These are phyloP conservation scores for Diaporthe longicolla DNA, from an alignment of 2,329 filamentous ascomycete species.

Conservation along the genomic window DNA sequence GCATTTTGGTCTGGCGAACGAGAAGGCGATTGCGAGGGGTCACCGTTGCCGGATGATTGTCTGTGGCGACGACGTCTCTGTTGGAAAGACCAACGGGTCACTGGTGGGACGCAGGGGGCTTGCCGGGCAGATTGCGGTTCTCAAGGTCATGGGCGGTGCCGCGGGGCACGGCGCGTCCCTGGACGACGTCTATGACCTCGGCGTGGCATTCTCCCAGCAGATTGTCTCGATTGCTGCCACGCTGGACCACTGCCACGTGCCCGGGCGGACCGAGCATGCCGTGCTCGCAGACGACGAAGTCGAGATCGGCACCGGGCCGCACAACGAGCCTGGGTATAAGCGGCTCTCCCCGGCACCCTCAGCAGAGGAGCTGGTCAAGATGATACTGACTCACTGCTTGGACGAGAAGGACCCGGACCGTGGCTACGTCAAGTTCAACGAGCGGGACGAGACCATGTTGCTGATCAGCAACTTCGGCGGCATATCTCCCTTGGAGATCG, in stretches of 20 bases:
- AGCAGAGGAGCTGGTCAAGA: conserved; percentile 64
- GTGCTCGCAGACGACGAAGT: conserved; percentile 65
- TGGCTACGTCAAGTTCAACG: conserved; percentile 63
- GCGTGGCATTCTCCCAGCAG: conserved; percentile 63
- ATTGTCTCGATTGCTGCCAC: conserved; percentile 71
- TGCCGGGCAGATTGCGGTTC: conserved; percentile 71
- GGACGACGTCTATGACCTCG: conserved; percentile 65
- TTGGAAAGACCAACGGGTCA: conserved; percentile 67
- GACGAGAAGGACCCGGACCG: conserved; percentile 67
- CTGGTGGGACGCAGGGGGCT: conserved; percentile 73
- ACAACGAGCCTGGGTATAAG: conserved; percentile 75
- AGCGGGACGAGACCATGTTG: conserved; percentile 64
- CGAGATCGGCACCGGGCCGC: conserved; percentile 76
- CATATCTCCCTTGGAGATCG: conserved; percentile 70
- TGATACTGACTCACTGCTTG: conserved; percentile 72
- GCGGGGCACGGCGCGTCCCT: conserved; percentile 62
- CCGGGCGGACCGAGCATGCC: conserved; percentile 64
- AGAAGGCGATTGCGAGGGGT: conserved; percentile 69
- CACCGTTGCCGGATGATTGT: conserved; percentile 70
- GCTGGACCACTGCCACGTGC: conserved; percentile 73
- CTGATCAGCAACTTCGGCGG: conserved; percentile 73
- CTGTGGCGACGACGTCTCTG: conserved; percentile 76
- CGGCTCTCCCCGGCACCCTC: conserved; percentile 68
- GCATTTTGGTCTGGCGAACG: conserved; percentile 72
- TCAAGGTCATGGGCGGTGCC: conserved; percentile 70